Conservation (phyloP, 108 stramenopile species). For the Cyclostephanos invisitatus region DNA sequence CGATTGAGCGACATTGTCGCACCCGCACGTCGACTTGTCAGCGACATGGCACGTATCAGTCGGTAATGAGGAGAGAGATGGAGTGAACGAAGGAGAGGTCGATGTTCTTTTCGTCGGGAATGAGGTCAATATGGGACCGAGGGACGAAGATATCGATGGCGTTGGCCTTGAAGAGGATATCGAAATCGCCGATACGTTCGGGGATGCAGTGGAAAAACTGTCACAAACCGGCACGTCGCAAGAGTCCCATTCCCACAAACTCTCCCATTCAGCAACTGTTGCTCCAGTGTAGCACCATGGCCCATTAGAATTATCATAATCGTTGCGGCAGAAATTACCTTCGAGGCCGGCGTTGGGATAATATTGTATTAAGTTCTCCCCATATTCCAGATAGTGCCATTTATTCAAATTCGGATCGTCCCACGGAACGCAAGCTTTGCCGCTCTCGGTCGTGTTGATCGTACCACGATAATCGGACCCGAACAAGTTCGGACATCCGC, state of each 20-base stretch:
- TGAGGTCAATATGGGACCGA: not conserved
- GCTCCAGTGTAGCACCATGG: slow-evolving; percentile 16
- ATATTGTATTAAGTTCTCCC: not conserved
- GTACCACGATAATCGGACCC: slow-evolving; percentile 7
- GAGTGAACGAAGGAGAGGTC: not conserved
- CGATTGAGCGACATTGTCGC: not conserved
- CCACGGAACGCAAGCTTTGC: slow-evolving; percentile 9
- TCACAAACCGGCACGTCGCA: slow-evolving; percentile 18
- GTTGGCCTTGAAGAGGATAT: not conserved
- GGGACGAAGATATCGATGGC: not conserved
- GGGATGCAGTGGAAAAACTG: not conserved
- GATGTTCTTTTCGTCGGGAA: not conserved
- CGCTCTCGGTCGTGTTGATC: slow-evolving; percentile 11
- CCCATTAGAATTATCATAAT: not conserved
- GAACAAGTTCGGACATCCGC: slow-evolving; percentile 6
- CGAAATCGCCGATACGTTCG: not conserved
- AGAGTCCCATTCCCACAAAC: not conserved
- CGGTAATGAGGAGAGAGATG: not conserved
- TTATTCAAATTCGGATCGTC: slow-evolving; percentile 4
- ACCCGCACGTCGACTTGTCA: slow-evolving; percentile 15
- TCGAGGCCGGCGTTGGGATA: slow-evolving; percentile 15
- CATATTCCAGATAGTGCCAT: not conserved
- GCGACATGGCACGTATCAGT: slow-evolving; percentile 1
- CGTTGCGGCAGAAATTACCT: slow-evolving; percentile 15
- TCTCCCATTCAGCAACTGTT: not conserved